A percentile compares a stretch with the other conserved stretches of the same genome.
These are phyloP conservation scores for Hydnum rufescens DNA, from an alignment of 768 basidiomycete genomes.

Conservation along the genomic window DNA sequence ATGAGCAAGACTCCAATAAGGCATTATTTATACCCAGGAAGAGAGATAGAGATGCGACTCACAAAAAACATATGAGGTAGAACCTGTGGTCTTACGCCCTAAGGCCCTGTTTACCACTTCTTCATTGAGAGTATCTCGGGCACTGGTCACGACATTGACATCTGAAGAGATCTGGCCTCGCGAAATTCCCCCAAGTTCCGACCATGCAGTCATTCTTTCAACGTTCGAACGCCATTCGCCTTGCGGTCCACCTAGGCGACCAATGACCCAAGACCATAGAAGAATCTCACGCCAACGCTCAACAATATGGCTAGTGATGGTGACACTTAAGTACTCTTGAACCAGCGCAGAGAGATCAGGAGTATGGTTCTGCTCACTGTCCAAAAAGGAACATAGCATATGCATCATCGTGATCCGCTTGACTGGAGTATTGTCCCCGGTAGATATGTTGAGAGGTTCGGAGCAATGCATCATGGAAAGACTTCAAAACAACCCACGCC, in stretches of 20 bases:
- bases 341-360: not conserved
- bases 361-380: not conserved
- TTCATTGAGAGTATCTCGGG: slow-evolving; percentile 1
- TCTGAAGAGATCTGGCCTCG: slow-evolving; percentile 1
- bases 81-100: not conserved
- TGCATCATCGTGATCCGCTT: not conserved
- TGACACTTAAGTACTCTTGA: not conserved
- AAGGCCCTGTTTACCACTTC: not conserved
- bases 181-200: slow-evolving; percentile 7
- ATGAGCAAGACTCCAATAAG: not conserved
- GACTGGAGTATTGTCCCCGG: not conserved
- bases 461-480: not conserved
- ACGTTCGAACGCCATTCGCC: not conserved
- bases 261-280: slow-evolving; percentile 12
- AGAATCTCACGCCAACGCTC: slow-evolving; percentile 9
- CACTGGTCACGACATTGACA: not conserved
- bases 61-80: slow-evolving; percentile 10
- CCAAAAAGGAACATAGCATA: not conserved
- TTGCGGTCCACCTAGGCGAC: slow-evolving; percentile 2
- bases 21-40: not conserved
- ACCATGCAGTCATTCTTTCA: not conserved
- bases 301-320: slow-evolving; percentile 1
- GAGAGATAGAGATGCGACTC: not conserved
- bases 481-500: not conserved
- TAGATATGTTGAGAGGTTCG: slow-evolving; percentile 4